These are phyloP conservation scores for Physaria fendleri DNA, from an alignment of 345 rosid genomes.

Conservation along the genomic window DNA sequence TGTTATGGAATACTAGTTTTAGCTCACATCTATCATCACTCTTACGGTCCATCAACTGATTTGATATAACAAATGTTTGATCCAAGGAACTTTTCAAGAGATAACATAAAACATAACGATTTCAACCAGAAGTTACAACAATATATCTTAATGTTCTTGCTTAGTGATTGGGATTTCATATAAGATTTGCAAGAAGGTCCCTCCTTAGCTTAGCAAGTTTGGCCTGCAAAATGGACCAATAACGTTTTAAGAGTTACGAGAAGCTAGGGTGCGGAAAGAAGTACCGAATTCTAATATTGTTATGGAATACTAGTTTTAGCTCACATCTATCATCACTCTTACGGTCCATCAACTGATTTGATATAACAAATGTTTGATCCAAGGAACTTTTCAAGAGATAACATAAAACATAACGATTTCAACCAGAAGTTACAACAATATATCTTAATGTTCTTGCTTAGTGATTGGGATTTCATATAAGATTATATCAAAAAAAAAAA, in stretches of 20 bases:
- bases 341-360: background rate
- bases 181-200: conserved; percentile 59
- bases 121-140: background rate
- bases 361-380: background rate
- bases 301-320: background rate
- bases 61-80: no score
- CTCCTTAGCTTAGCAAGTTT: conserved; percentile 91
- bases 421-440: background rate
- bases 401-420: background rate
- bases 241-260: background rate
- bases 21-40: background rate
- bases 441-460: background rate
- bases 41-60: background rate
- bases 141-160: background rate
- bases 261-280: background rate
- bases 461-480: background rate
- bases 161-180: background rate
- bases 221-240: conserved; percentile 43
- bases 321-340: background rate
- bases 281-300: background rate
- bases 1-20: background rate
- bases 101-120: background rate
- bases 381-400: background rate
- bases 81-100: background rate
- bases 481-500: no score